Percentiles rank a stretch among this genome's conserved stretches.
Evolutionary conservation across 495 filamentous ascomycete genomes (phyloP).

Genomic region (Aspergillus mulundensis): DNA sequence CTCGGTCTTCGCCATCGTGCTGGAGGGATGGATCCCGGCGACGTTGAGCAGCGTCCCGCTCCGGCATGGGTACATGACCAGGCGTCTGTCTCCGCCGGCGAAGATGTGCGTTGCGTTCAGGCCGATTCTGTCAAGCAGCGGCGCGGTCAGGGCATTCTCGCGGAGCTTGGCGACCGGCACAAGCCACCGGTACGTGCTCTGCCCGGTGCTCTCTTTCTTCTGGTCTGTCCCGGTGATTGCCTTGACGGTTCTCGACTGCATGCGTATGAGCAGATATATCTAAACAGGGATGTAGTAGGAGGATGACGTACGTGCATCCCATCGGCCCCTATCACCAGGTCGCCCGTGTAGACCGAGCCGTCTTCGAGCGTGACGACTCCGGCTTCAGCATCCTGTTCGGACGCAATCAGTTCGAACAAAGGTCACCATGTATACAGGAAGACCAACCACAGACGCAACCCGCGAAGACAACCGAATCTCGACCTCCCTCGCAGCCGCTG

Average conservation of each 20-base stretch:
- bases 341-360: not conserved
- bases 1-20: not conserved
- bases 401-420: no score
- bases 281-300: not conserved
- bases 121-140: not conserved
- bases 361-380: slow-evolving; percentile 2
- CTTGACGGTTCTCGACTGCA: not conserved
- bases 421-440: no score
- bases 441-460: not conserved
- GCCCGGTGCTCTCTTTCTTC: not conserved
- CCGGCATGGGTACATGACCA: slow-evolving; percentile 3
- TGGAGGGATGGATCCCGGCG: not conserved
- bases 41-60: not conserved
- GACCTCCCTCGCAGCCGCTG: not conserved
- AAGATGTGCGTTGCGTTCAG: not conserved
- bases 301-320: not conserved
- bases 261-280: not conserved
- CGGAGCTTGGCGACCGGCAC: not conserved
- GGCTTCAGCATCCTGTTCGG: not conserved
- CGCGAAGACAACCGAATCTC: not conserved
- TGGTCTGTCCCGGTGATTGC: not conserved
- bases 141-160: not conserved
- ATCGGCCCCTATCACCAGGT: slow-evolving; percentile 3
- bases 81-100: not conserved
- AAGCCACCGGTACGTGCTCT: slow-evolving; percentile 2